Evolutionary conservation across 2,329 filamentous ascomycete species (phyloP).

Genomic region (Drechslerella dactyloides): DNA sequence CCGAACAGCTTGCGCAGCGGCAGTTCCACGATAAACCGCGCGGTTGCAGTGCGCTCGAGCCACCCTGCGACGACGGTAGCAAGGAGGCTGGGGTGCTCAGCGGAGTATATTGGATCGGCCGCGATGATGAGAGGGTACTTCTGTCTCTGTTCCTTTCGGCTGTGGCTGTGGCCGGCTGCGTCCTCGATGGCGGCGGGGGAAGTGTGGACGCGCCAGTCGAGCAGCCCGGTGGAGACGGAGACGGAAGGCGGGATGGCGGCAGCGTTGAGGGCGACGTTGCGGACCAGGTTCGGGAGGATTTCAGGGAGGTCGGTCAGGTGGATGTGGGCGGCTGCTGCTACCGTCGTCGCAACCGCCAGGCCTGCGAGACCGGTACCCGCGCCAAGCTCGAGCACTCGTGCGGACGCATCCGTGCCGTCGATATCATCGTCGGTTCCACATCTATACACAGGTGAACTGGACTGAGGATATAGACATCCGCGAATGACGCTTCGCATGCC

Average conservation of each 20-base stretch:
- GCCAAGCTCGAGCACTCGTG: slow-evolving; percentile 73
- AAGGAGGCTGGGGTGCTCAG: slow-evolving; percentile 78
- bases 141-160: slow-evolving; percentile 52
- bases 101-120: slow-evolving; percentile 86
- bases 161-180: no score
- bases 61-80: slow-evolving; percentile 73
- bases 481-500: slow-evolving; percentile 50
- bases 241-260: slow-evolving; percentile 66
- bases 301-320: slow-evolving; percentile 80
- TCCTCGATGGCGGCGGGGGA: slow-evolving; percentile 57
- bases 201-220: slow-evolving; percentile 73
- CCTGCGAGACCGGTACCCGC: slow-evolving; percentile 92
- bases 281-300: slow-evolving; percentile 81
- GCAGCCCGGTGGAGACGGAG: slow-evolving; percentile 66
- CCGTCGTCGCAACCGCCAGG: slow-evolving; percentile 73
- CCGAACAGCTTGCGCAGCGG: slow-evolving; percentile 75
- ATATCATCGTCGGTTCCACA: neutral
- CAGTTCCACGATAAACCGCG: slow-evolving; percentile 78
- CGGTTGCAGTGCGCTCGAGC: slow-evolving; percentile 65
- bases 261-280: slow-evolving; percentile 73
- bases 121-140: slow-evolving; percentile 74
- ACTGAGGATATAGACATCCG: neutral
- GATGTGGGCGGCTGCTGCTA: slow-evolving; percentile 59
- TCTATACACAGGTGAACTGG: neutral
- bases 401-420: neutral